Evolutionary conservation across 176 grass and related monocot genomes (phyloP).

Genomic region (Aegilops tauschii): DNA sequence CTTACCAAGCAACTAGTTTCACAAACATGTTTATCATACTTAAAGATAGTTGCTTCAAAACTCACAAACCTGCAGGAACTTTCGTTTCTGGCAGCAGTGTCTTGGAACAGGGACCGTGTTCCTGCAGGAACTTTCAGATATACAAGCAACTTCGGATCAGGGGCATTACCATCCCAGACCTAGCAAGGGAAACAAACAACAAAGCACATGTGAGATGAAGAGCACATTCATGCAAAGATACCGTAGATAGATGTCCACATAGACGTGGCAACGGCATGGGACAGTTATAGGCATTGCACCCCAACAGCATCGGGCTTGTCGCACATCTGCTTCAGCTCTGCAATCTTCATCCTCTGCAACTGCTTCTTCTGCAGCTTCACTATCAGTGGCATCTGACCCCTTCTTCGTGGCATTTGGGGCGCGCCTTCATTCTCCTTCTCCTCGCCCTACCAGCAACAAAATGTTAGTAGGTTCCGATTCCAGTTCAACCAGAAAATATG

Average conservation of each 20-base stretch:
- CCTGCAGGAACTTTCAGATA: constrained; percentile 60
- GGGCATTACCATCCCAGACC: constrained; percentile 71
- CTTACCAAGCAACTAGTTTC: not conserved
- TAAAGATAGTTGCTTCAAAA: not conserved
- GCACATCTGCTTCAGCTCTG: constrained; percentile 46
- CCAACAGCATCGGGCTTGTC: constrained; percentile 25
- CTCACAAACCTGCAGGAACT: constrained; percentile 60
- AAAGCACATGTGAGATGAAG: not conserved
- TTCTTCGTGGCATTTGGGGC: not conserved
- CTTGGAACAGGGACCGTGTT: constrained; percentile 67
- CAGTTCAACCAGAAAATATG: too few species aligned
- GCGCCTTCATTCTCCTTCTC: not conserved
- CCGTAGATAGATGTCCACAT: not conserved
- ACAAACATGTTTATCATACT: not conserved
- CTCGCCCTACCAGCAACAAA: not conserved
- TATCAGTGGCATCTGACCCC: not conserved
- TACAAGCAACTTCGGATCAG: constrained; percentile 55
- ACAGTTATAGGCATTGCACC: constrained; percentile 19
- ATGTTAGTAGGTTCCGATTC: too few species aligned
- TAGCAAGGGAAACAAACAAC: constrained; percentile 9
- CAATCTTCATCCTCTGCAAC: not conserved
- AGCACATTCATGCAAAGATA: too few species aligned
- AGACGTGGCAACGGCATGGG: not conserved
- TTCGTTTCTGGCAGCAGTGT: constrained; percentile 70
- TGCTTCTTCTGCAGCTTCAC: constrained; percentile 46